Base-by-base conservation (phyloP, 2,329 filamentous ascomycete species). In the Leptographium flavum region DNA sequence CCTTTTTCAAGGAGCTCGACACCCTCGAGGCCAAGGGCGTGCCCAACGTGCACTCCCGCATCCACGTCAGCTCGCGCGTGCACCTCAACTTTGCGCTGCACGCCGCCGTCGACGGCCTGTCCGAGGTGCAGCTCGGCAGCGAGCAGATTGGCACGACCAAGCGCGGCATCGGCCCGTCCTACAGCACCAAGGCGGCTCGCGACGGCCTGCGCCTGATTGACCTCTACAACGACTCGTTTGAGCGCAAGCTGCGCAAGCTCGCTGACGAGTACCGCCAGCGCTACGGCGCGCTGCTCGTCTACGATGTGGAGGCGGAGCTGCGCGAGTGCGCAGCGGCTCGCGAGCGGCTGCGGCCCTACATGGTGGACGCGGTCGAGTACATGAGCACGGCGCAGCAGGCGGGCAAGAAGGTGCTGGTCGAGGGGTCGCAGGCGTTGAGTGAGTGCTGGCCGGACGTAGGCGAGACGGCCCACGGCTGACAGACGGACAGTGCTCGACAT, bases 221-320 rank as follows among this genome's bases (percentile, higher is more conserved):
- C 46, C 67, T 87, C 50, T 85, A 86, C 58, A 66, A 83, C 57
- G 70, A 76, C 57, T 65, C 72, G 35, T 86, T 87, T 53, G 81
- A 85, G 62, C 57, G 61, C 35, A 83, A 82, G 60, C 63, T 87
- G 37, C 69, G 79, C 35, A 63, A 66, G 22, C 63, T 87, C 19
- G 79, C 73, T 9, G 53, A 61, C 6, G 76, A 74, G n/a, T 83
- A 73, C 63, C 70, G 76, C 65, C 79, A 81, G 64, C 68, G 80
- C 43, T 87, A 77, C 54, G 81, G 82, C 8, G 74, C 81, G 13
- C 52, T 59, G 46, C 52, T 60, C 45, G 58, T 76, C 51, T 75
- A 76, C 58, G 77, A 87, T 50, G 70, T 80, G 7, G 80, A 87
- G 53, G 76, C 78, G 30, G 83, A 87, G 63, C 71, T 87, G 51